Percentiles rank a stretch among this genome's conserved stretches.
These are phyloP conservation scores for Circinella minor DNA, from an alignment of 371 early-diverging fungal genomes.

Conservation along the genomic window DNA sequence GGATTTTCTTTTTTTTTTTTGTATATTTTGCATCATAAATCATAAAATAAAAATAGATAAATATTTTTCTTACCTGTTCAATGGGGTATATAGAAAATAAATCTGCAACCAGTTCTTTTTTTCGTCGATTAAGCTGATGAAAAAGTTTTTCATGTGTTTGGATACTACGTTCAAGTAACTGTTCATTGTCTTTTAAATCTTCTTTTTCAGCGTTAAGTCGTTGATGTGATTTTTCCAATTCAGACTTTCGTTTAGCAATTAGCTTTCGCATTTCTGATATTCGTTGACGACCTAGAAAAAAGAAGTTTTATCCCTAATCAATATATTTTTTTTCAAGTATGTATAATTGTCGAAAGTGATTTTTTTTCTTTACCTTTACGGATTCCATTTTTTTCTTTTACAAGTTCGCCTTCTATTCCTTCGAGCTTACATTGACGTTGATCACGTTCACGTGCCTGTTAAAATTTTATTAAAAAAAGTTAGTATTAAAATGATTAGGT, in stretches of 20 bases:
- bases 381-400: slow-evolving; percentile 23
- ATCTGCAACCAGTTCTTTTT: slow-evolving; percentile 63
- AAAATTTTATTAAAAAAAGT: slow-evolving; percentile 15
- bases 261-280: slow-evolving; percentile 25
- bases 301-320: neutral
- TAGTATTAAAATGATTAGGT: neutral
- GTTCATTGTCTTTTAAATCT: slow-evolving; percentile 51
- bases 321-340: too few species aligned
- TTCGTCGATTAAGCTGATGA: slow-evolving; percentile 46
- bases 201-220: slow-evolving; percentile 39
- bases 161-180: slow-evolving; percentile 47
- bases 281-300: slow-evolving; percentile 29
- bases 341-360: too few species aligned
- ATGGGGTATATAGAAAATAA: slow-evolving; percentile 71
- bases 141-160: slow-evolving; percentile 49
- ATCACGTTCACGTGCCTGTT: slow-evolving; percentile 35
- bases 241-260: slow-evolving; percentile 27
- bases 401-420: slow-evolving; percentile 27
- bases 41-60: neutral
- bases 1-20: neutral
- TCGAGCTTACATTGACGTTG: slow-evolving; percentile 37
- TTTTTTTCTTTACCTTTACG: slow-evolving; percentile 13
- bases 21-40: too few species aligned
- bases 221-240: slow-evolving; percentile 27
- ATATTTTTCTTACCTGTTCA: slow-evolving; percentile 49